A percentile compares a stretch with the other conserved stretches of the same genome.
phyloP scores from a whole-genome alignment of 192 early-diverging fungal genomes.

The Backusella luteola region DNA sequence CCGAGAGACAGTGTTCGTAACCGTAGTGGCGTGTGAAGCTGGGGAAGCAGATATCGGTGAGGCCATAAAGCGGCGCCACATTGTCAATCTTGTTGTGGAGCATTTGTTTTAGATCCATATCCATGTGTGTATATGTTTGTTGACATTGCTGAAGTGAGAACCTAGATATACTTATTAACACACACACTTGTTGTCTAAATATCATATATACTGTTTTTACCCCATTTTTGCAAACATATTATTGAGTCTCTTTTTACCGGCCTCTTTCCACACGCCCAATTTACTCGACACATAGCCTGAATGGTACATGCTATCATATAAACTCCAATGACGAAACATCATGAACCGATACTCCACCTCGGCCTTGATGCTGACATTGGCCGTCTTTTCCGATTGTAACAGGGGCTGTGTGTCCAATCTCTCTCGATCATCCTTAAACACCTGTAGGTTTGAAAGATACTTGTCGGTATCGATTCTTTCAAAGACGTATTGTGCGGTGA shows the following conservation, averaged over 20 bases:
- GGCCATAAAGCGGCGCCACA: slow-evolving; percentile 77
- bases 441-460: slow-evolving; percentile 62
- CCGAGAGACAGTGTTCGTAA: slow-evolving; percentile 62
- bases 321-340: slow-evolving; percentile 90
- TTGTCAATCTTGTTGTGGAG: slow-evolving; percentile 61
- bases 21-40: slow-evolving; percentile 83
- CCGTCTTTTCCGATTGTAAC: neutral
- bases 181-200: too few species aligned
- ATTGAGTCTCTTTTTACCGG: slow-evolving; percentile 73
- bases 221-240: slow-evolving; percentile 91
- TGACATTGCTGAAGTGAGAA: slow-evolving; percentile 78
- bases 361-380: slow-evolving; percentile 56
- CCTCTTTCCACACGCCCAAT: slow-evolving; percentile 87
- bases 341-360: slow-evolving; percentile 83
- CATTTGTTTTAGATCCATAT: slow-evolving; percentile 72
- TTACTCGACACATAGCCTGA: slow-evolving; percentile 85
- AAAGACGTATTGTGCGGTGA: slow-evolving; percentile 76
- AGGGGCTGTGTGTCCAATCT: slow-evolving; percentile 40
- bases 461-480: slow-evolving; percentile 66
- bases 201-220: slow-evolving; percentile 26
- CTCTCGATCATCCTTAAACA: slow-evolving; percentile 70
- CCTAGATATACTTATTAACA: slow-evolving; percentile 30
- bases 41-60: slow-evolving; percentile 72
- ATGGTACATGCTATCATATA: slow-evolving; percentile 85
- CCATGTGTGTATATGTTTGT: slow-evolving; percentile 73